Base-by-base conservation (phyloP, 208 protist species). In the Wallacemonas collosoma region DNA sequence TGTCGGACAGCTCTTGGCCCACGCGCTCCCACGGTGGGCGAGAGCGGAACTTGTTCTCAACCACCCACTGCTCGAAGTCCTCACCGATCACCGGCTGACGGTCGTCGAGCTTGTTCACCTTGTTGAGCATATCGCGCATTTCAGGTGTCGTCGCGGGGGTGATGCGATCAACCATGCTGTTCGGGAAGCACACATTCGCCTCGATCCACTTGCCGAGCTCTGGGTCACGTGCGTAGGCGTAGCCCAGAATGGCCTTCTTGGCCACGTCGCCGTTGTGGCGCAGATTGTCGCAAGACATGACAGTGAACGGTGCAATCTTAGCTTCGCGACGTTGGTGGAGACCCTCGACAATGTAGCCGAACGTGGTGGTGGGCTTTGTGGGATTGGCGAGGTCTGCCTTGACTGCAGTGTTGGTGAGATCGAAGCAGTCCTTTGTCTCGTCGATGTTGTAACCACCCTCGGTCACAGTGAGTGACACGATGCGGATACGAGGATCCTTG, bases 401-500 rank as follows among this genome's bases (percentile, higher is more conserved):
- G 38, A 81, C 74, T 9, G 50, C 68, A 11, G 15, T 41, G 61
- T 88, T 75, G 1, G 55, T 74, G 9, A 81, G 45, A 36, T 78
- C 67, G 62, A 84, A 88, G 17, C 50, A 70, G 65, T 68, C 58
- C 56, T 64, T 82, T 12, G 38, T 68, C 55, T 82, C 80, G 66
- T 85, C 76, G 54, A 85, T 80, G 74, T 85, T 83, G 75, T 83
- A 80, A 43, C 83, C 83, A 45, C 77, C 83, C 73, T 81, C 83
- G 36, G 80, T 85, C 44, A 85, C 76, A 39, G 76, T 81, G 48
- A 88, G 70, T 4, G 77, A 81, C 17, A 88, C 43, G 44, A 83
- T 81, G 60, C 73, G 63, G 57, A 85, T 85, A 50, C 61, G 47
- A 41, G 76, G 73, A 44, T 82, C 73, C 3, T 47, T 69, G 7